Percentiles rank a stretch among this genome's conserved stretches.
Conservation (phyloP, 176 grass and related monocot species). For the Musa acuminata region DNA sequence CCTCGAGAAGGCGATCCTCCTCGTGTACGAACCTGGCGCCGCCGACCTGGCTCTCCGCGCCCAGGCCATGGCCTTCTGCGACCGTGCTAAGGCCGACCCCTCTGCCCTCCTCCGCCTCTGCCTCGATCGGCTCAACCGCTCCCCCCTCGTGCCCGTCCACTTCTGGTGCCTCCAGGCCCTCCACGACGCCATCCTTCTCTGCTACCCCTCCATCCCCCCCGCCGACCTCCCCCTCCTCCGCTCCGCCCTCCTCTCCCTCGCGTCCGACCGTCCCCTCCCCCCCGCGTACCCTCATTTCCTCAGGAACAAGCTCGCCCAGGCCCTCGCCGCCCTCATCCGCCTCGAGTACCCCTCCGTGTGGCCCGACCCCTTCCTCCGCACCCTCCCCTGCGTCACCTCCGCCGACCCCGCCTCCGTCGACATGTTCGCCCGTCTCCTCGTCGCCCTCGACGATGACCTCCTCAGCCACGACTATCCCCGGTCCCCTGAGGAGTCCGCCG, state of each 20-base stretch:
- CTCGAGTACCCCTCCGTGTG: conserved; percentile 58
- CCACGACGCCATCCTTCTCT: conserved; percentile 48
- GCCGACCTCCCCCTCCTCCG: conserved; percentile 52
- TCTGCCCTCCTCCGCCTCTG: conserved; percentile 69
- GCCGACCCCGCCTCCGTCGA: conserved; percentile 45
- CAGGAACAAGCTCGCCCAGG: conserved; percentile 87
- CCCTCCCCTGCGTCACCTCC: conserved; percentile 32
- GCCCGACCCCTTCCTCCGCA: conserved; percentile 53
- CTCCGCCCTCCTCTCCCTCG: conserved; percentile 62
- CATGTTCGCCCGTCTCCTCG: conserved; percentile 85
- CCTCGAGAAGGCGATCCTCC: conserved; percentile 83
- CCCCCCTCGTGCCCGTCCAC: conserved; percentile 47
- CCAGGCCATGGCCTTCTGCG: conserved; percentile 74
- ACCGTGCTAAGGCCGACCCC: conserved; percentile 49
- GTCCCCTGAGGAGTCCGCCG: conserved; percentile 37
- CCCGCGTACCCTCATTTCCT: conserved; percentile 53
- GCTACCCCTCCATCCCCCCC: conserved; percentile 33
- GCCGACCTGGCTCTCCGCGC: conserved; percentile 44
- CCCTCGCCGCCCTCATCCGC: conserved; percentile 64
- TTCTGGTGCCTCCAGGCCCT: conserved; percentile 95
- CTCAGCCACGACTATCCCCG: conserved; percentile 86
- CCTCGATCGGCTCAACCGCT: conserved; percentile 57
- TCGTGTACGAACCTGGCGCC: conserved; percentile 51
- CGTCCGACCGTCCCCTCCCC: conserved; percentile 30
- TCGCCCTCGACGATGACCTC: conserved; percentile 71